These are phyloP conservation scores for Boletus sp. DNA, from an alignment of 768 basidiomycete species.

Conservation along the genomic window DNA sequence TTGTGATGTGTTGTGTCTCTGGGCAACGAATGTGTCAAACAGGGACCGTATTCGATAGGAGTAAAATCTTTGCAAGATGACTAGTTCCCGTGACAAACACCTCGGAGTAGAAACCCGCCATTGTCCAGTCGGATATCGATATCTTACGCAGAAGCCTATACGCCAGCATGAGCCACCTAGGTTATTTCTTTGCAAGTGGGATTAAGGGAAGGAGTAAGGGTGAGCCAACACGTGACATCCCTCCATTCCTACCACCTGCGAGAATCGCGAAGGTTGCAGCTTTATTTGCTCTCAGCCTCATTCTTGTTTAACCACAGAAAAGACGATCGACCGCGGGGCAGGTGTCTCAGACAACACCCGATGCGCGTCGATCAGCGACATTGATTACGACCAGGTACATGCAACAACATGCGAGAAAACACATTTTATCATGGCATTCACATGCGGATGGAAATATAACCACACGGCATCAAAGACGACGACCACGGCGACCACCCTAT, in stretches of 20 bases:
- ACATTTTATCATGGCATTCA: constrained; percentile 19
- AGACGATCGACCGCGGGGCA: constrained; percentile 73
- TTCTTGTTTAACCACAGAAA: neutral
- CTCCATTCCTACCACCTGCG: neutral
- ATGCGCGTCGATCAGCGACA: constrained; percentile 90
- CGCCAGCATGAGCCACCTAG: constrained; percentile 49
- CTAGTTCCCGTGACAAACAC: constrained; percentile 52
- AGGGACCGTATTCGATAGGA: neutral
- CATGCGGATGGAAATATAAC: constrained; percentile 9
- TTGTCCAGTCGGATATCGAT: constrained; percentile 61
- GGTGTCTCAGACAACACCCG: constrained; percentile 51
- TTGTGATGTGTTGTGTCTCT: constrained; percentile 66
- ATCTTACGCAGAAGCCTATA: constrained; percentile 59
- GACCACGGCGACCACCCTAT: constrained; percentile 98
- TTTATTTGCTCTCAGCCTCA: neutral
- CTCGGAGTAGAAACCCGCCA: constrained; percentile 60
- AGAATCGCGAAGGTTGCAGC: neutral
- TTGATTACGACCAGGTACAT: constrained; percentile 37
- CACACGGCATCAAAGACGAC: constrained; percentile 64
- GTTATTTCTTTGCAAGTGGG: neutral
- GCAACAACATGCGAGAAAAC: constrained; percentile 28
- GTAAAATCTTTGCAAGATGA: constrained; percentile 49
- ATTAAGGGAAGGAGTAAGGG: neutral
- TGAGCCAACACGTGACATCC: neutral
- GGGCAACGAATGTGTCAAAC: neutral